phyloP scores from a whole-genome alignment of 2,329 filamentous ascomycete genomes.

The Colletotrichum sp. region DNA sequence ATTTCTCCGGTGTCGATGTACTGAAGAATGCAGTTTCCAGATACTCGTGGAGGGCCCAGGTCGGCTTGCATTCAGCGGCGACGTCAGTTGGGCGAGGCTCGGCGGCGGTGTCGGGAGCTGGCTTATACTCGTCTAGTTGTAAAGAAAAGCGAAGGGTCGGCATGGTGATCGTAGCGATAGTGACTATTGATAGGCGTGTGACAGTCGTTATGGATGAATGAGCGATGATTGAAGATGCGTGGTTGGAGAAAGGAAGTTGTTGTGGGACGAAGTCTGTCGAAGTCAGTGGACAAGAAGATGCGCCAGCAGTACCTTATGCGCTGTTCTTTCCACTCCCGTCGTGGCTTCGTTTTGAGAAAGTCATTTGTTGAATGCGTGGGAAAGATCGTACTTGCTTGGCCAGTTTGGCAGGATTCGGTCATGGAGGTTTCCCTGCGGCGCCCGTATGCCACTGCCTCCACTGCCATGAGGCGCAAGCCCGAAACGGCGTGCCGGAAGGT shows the following conservation, averaged over 20 bases:
- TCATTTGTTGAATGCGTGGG: not conserved
- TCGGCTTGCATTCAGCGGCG: not conserved
- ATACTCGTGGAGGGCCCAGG: not conserved
- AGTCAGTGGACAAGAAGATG: not conserved
- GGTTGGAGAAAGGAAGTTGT: not conserved
- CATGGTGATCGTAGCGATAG: not conserved
- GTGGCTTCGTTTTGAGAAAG: not conserved
- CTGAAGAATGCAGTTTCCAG: rapidly evolving
- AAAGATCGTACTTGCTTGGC: not conserved
- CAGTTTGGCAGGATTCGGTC: not conserved
- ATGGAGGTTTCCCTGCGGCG: not conserved
- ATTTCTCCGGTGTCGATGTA: rapidly evolving
- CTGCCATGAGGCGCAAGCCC: rapidly evolving
- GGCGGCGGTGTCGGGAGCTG: not conserved
- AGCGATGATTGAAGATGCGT: not conserved
- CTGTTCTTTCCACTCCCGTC: not conserved
- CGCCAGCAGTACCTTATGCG: not conserved
- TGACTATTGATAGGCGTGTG: not conserved
- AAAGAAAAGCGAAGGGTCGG: not conserved
- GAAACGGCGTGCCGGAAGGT: rapidly evolving
- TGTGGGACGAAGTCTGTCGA: not conserved
- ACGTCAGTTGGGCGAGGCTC: not conserved
- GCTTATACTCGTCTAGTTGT: not conserved
- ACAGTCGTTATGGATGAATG: not conserved
- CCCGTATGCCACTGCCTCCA: not conserved